phyloP scores from a whole-genome alignment of 306 rosid genomes.

The Cucurbita moschata region DNA sequence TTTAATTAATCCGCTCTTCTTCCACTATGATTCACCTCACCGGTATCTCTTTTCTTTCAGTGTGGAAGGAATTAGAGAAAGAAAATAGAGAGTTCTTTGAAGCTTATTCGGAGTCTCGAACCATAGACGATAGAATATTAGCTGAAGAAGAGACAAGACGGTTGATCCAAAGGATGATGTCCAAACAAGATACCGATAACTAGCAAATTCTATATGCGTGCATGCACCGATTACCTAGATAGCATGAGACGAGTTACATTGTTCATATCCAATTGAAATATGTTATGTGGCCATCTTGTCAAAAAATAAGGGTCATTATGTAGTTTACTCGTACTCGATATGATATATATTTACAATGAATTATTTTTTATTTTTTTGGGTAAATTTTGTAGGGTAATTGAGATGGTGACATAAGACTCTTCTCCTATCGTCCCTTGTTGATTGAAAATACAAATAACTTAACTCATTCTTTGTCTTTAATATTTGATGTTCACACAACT shows the following conservation, averaged over 20 bases:
- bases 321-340: neutral
- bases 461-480: neutral
- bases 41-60: constrained; percentile 19
- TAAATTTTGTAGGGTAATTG: neutral
- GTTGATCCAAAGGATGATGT: constrained; percentile 59
- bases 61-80: constrained; percentile 89
- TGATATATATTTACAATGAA: neutral
- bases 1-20: neutral
- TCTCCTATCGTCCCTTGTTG: neutral
- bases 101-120: constrained; percentile 41
- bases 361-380: no score
- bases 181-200: constrained; percentile 38
- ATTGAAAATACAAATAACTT: neutral
- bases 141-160: constrained; percentile 74
- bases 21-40: neutral
- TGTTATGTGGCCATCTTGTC: neutral
- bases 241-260: neutral
- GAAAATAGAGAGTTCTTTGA: constrained; percentile 77
- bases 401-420: neutral
- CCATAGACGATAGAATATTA: constrained; percentile 42
- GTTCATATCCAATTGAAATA: neutral
- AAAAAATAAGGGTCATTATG: neutral
- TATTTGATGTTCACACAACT: neutral
- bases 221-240: neutral
- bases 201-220: neutral